Percentiles rank a stretch among this genome's conserved stretches.
These are phyloP conservation scores for Phytopythium sindhum DNA, from an alignment of 352 stramenopile genomes.

Conservation along the genomic window DNA sequence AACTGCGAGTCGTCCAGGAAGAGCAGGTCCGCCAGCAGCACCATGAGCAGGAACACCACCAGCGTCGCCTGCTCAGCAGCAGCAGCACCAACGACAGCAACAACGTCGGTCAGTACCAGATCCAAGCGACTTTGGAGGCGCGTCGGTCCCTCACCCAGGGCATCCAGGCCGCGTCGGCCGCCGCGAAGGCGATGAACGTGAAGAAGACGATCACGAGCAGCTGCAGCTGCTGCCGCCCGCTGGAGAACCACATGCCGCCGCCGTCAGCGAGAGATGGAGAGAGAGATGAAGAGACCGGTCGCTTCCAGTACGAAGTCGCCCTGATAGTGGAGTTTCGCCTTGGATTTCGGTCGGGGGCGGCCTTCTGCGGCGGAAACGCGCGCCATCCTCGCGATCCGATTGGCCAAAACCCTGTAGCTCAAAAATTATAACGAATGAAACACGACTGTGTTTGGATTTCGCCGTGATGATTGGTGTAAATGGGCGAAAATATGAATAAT, in stretches of 20 bases:
- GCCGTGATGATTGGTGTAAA: no score
- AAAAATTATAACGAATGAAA: no score
- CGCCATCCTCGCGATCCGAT: no score
- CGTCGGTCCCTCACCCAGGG: constrained; percentile 47
- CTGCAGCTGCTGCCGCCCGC: constrained; percentile 74
- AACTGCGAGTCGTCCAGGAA: constrained; percentile 76
- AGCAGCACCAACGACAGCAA: constrained; percentile 1
- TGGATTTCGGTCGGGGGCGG: no score
- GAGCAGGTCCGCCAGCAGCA: constrained; percentile 66
- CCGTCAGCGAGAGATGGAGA: background rate
- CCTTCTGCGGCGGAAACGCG: no score
- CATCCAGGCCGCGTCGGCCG: constrained; percentile 75
- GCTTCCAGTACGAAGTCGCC: no score
- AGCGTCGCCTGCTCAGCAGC: constrained; percentile 50
- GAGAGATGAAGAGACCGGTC: background rate
- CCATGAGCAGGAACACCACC: constrained; percentile 71
- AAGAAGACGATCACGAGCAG: constrained; percentile 82
- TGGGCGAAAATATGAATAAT: no score
- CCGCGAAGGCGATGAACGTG: constrained; percentile 75
- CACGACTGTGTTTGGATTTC: no score
- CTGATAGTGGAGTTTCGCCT: no score
- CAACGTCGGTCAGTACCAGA: no score
- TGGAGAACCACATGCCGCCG: constrained; percentile 71
- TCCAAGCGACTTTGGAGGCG: no score
- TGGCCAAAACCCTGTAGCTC: no score